These are phyloP conservation scores for Castanopsis chinensis DNA, from an alignment of 306 rosid genomes.

Conservation along the genomic window DNA sequence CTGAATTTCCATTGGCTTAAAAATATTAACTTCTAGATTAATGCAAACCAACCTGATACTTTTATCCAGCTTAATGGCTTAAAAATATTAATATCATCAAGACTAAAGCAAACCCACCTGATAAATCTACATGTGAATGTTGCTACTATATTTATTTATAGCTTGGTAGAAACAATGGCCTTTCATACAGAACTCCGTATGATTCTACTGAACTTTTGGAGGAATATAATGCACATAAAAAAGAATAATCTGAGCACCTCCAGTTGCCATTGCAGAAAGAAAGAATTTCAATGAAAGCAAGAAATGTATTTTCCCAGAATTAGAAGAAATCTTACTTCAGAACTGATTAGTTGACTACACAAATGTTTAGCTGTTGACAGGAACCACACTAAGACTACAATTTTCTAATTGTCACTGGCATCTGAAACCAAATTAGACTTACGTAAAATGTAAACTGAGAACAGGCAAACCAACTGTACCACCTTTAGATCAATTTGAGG, in stretches of 20 bases:
- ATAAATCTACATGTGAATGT: too few relatives aligned
- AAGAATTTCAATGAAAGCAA: not conserved
- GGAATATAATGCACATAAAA: too few relatives aligned
- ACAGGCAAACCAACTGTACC: slow-evolving; percentile 26
- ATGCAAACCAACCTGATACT: too few relatives aligned
- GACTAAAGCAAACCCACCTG: too few relatives aligned
- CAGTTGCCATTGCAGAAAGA: not conserved
- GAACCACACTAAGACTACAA: not conserved
- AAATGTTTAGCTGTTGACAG: slow-evolving; percentile 4
- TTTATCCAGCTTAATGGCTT: too few relatives aligned
- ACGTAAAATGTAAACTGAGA: slow-evolving; percentile 11
- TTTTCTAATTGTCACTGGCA: slow-evolving; percentile 11
- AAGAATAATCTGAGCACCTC: not conserved
- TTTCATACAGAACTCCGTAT: too few relatives aligned
- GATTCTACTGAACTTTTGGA: too few relatives aligned
- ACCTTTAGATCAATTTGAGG: slow-evolving; percentile 10
- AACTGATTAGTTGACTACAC: slow-evolving; percentile 9
- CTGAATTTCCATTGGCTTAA: too few relatives aligned
- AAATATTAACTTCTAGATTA: too few relatives aligned
- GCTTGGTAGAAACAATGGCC: too few relatives aligned
- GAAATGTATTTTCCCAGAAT: not conserved
- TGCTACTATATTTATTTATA: too few relatives aligned
- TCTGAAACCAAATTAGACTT: slow-evolving; percentile 2
- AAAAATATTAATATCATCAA: too few relatives aligned
- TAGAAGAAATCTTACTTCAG: not conserved